Conservation (phyloP, 2,329 filamentous ascomycete genomes). For the Botrytis fragariae region DNA sequence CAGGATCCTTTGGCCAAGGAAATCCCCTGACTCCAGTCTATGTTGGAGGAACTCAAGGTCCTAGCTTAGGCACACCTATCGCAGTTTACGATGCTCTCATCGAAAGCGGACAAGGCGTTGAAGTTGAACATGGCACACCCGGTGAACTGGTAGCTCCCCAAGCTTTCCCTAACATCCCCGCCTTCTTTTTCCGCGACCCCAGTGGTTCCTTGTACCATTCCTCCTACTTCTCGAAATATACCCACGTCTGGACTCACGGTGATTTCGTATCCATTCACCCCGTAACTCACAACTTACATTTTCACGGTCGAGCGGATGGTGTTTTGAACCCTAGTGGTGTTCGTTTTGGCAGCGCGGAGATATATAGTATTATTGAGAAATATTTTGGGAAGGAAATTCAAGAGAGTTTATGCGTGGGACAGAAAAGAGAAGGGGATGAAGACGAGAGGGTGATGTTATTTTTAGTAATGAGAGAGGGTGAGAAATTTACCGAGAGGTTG, state of each 20-base stretch:
- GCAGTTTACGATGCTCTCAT: not conserved
- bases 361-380: slow-evolving; percentile 53
- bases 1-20: not conserved
- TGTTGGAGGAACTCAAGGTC: not conserved
- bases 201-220: not conserved
- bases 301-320: slow-evolving; percentile 61
- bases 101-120: not conserved
- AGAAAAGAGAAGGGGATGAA: slow-evolving; percentile 59
- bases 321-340: slow-evolving; percentile 79
- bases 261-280: not conserved
- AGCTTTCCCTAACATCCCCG: not conserved
- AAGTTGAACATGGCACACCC: not conserved
- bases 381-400: slow-evolving; percentile 66
- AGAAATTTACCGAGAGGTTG: slow-evolving; percentile 52
- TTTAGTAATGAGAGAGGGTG: slow-evolving; percentile 57
- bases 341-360: slow-evolving; percentile 75
- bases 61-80: not conserved
- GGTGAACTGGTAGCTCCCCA: not conserved
- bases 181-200: not conserved
- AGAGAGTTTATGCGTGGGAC: slow-evolving; percentile 69
- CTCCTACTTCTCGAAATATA: not conserved
- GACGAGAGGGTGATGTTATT: slow-evolving; percentile 61
- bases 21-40: not conserved
- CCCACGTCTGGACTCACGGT: not conserved
- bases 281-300: not conserved